Base-by-base conservation (phyloP, 495 filamentous ascomycete genomes). In the Parachaetomium inaequale region DNA sequence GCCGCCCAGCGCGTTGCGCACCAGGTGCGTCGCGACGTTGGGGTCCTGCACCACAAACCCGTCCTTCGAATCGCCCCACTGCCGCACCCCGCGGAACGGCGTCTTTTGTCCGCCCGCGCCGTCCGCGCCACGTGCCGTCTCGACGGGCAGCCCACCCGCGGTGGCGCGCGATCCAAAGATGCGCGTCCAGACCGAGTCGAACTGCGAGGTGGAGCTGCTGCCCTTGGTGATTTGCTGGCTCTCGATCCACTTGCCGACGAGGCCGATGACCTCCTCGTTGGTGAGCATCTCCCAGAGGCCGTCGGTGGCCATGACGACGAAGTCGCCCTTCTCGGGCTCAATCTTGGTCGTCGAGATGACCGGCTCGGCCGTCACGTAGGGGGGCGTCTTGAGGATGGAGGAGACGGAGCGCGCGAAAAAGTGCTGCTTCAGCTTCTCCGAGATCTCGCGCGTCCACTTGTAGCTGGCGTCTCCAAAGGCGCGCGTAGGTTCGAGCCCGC, bases 281-380 rank as follows among this genome's bases (percentile, higher is more conserved):
- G 90, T 96, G 54, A 99, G 79, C 93, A 98, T 98, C 76, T 99
- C 95, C 94, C 95, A 99, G 14, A 99, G 81, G 2, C 95, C 95
- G 70, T 99, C 95, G 0, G 95, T 96, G 6, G 95, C 95, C 81
- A 99, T 86, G 55, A 99, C 93, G 6, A 99, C 78, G 66, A 99
- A 99, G 69, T 98, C 95, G 49, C 94, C 94, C 61, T 88, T 88
- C 45, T 88, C 84, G 12, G 94, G 94, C 64, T 96, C 85, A 56
- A 99, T 87, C 73, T 93, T 88, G 32, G 94, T 97, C n/a, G 91
- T 96, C 7, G 92, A 98, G 50, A 99, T 82, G 40, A 97, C 81
- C 11, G 94, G 94, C 76, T 99, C 94, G 5, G 95, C 95, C 7
- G 95, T 99, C 21, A 99, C 95, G 69, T 99, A 99, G 0, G 95